Evolutionary conservation across 2,329 filamentous ascomycete genomes (phyloP).

Genomic region (Boeremia exigua): DNA sequence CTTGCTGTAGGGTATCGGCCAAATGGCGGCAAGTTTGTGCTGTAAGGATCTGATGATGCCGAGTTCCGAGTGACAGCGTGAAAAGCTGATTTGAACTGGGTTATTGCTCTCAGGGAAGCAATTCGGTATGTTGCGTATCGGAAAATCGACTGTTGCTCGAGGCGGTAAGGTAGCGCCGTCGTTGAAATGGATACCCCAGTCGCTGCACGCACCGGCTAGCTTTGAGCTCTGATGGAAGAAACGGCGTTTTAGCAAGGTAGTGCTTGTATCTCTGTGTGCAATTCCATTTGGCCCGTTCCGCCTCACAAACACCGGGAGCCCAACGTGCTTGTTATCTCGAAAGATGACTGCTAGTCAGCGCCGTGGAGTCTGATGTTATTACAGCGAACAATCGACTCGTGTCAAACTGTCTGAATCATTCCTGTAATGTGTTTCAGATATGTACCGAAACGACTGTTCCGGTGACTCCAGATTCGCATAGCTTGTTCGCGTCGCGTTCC

Average conservation of each 20-base stretch:
- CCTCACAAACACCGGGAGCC: neutral
- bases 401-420: neutral
- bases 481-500: neutral
- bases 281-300: neutral
- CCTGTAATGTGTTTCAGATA: slow-evolving; percentile 10
- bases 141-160: neutral
- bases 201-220: slow-evolving; percentile 1
- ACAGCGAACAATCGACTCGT: neutral
- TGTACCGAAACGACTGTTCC: neutral
- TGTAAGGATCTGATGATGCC: slow-evolving; percentile 5
- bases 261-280: slow-evolving; percentile 5
- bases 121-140: neutral
- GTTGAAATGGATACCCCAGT: slow-evolving; percentile 16
- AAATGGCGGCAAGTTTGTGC: slow-evolving; percentile 4
- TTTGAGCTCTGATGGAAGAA: neutral
- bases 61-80: slow-evolving; percentile 1
- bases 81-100: neutral
- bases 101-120: neutral
- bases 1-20: neutral
- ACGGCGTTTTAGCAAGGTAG: slow-evolving; percentile 4
- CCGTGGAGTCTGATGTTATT: neutral
- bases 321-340: neutral
- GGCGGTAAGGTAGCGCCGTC: slow-evolving; percentile 15
- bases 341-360: neutral
- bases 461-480: neutral